These are phyloP conservation scores for Auricularia cornea DNA, from an alignment of 768 basidiomycete species.

Conservation along the genomic window DNA sequence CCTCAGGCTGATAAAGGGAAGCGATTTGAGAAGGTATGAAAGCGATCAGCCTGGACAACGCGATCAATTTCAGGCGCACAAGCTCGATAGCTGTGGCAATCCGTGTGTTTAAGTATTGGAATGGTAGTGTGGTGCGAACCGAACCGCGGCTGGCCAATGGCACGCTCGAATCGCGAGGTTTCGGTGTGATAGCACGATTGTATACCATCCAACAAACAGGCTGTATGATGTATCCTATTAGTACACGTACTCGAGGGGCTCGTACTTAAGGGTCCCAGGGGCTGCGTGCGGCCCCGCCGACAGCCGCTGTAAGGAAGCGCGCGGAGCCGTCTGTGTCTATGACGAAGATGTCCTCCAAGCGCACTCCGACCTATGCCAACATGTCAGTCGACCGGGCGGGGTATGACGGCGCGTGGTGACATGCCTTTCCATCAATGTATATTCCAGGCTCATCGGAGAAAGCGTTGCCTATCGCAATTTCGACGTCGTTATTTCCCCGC, in stretches of 20 bases:
- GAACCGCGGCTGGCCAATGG: too few species aligned
- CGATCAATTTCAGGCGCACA: too few species aligned
- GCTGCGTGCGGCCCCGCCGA: constrained; percentile 48
- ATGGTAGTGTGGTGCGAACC: too few species aligned
- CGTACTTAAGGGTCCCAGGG: constrained; percentile 10
- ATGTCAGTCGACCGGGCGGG: constrained; percentile 3
- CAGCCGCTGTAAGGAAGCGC: constrained; percentile 52
- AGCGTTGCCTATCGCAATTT: constrained; percentile 55
- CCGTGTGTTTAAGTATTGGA: too few species aligned
- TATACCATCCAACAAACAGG: too few species aligned
- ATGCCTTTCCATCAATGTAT: constrained; percentile 61
- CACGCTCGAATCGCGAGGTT: too few species aligned
- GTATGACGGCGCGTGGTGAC: not conserved
- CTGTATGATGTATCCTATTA: too few species aligned
- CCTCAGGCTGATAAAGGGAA: too few species aligned
- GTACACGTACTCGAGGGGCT: not conserved
- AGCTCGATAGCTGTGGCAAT: too few species aligned
- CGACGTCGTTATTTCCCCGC: constrained; percentile 52
- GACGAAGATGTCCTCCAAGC: constrained; percentile 79
- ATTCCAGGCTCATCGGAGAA: constrained; percentile 80
- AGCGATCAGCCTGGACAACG: too few species aligned
- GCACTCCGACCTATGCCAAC: constrained; percentile 53
- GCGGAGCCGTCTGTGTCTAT: constrained; percentile 44
- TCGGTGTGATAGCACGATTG: too few species aligned
- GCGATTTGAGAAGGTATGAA: too few species aligned